phyloP scores from a whole-genome alignment of 2,329 filamentous ascomycete species.

The Aspergillus ochraceus region DNA sequence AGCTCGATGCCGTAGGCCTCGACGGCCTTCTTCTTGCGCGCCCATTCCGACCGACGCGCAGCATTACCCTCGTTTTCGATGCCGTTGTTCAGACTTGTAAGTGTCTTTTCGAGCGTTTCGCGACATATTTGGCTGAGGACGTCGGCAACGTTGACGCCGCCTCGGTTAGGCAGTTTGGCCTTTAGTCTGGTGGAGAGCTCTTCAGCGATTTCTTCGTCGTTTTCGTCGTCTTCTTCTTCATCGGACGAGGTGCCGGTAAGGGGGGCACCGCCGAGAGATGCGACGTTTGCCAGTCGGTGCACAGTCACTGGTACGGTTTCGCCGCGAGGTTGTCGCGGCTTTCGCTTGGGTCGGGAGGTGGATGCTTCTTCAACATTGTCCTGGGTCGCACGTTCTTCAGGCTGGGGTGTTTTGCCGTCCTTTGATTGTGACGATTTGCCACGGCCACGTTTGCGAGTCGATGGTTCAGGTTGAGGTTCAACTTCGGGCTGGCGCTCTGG shows the following conservation, averaged over 20 bases:
- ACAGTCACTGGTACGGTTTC: conserved; percentile 43
- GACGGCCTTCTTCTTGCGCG: conserved; percentile 49
- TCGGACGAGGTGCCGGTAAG: conserved; percentile 21
- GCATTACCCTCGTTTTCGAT: conserved; percentile 42
- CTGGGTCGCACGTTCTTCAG: conserved; percentile 10
- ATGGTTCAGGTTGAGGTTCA: conserved; percentile 2
- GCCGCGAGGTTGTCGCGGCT: conserved; percentile 31
- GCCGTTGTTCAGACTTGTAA: conserved; percentile 43
- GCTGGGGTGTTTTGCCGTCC: conserved; percentile 5
- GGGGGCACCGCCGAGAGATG: conserved; percentile 26
- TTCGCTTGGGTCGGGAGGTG: conserved; percentile 19
- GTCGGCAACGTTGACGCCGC: conserved; percentile 53
- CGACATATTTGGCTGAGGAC: conserved; percentile 53
- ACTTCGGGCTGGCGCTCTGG: conserved; percentile 8
- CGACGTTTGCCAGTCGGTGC: conserved; percentile 40
- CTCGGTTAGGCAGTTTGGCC: conserved; percentile 39
- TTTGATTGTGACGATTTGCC: conserved; percentile 14
- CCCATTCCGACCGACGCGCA: conserved; percentile 41
- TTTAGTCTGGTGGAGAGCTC: conserved; percentile 34
- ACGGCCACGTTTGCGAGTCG: conserved; percentile 14
- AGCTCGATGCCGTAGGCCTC: conserved; percentile 51
- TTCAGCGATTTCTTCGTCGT: conserved; percentile 25
- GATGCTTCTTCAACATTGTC: conserved; percentile 12
- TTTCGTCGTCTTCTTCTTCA: conserved; percentile 25
- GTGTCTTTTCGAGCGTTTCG: conserved; percentile 50